These are phyloP conservation scores for Hortaea sp. DNA, from an alignment of 2,329 filamentous ascomycete genomes.

Conservation along the genomic window DNA sequence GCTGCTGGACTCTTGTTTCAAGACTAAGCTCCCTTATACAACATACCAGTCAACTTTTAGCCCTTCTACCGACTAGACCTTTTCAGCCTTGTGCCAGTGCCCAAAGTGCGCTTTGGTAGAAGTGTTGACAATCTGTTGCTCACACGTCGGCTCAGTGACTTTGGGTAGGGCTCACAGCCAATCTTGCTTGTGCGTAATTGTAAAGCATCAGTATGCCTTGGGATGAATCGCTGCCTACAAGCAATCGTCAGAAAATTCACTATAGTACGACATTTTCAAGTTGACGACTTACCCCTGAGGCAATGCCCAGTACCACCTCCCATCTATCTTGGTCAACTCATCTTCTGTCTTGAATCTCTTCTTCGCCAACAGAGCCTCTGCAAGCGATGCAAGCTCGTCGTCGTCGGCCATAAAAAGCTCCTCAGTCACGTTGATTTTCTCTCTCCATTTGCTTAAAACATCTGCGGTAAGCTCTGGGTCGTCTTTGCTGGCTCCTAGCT, in stretches of 20 bases:
- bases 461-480: not conserved
- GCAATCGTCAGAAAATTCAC: too few relatives aligned
- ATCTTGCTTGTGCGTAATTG: too few relatives aligned
- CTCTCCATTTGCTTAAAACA: not conserved
- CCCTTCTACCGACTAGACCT: not conserved
- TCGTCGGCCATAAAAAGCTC: constrained; percentile 1
- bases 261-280: not conserved
- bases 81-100: not conserved
- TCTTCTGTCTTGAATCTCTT: not conserved
- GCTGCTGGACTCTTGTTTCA: constrained; percentile 40
- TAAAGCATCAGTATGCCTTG: not conserved
- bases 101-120: not conserved
- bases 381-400: not conserved
- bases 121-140: not conserved
- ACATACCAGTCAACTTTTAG: too few relatives aligned
- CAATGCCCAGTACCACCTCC: constrained; percentile 1
- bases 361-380: constrained; percentile 1
- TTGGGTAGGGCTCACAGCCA: too few relatives aligned
- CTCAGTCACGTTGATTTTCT: constrained; percentile 2
- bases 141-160: not conserved
- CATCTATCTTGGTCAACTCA: not conserved
- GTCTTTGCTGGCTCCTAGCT: not conserved
- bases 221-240: not conserved
- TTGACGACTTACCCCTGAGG: not conserved
- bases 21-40: constrained; percentile 12